Evolutionary conservation across 345 rosid species (phyloP), one percentile per base, ranked within the genome.

Genomic region (Citrus sp.): DNA sequence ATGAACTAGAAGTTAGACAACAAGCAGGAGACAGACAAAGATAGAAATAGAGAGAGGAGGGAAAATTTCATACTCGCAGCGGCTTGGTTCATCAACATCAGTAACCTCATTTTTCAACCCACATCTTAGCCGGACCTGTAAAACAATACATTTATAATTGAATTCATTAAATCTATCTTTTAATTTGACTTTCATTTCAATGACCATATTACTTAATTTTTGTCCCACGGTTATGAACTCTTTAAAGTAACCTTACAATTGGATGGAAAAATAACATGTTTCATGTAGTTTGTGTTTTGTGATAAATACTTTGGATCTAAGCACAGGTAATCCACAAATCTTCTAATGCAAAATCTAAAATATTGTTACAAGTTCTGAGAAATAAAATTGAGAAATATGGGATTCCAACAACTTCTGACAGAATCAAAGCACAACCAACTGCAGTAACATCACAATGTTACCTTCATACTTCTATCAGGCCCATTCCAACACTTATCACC

Each of bases 401-500:
- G 27, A 42, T 70, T 67, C 34, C 54, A 65, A 73, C 4, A 9
- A 56, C 32, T 51, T 49, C 22, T 5, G 16, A 42, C 59, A 56
- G 42, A 72, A 72, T 55, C 69, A 61, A 67, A 63, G 24, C 63
- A 64, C 42, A 35, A 58, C 22, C 61, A 32, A 40, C 37, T 19
- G 27, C 37, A 73, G 24, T 13, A 22, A 49, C 49, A 21, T 18
- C 22, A 21, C 0, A 49, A 4, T 4, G 60, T 19, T 84, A 92
- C 99, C 98, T 92, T 93, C 77, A 94, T 38, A 81, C 98, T 93
- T 87, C 99, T 86, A 79, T 92, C 92, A 4, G 98, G 98, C 73
- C 99, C 99, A 81, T 97, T 97, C 98, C 99, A 97, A 82, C 98
- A 94, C 78, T 72, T 90, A 18, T 92, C 98, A 9, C 98, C 99